Conservation (phyloP, 2,329 filamentous ascomycete genomes). For the Emmonsiellopsis sp. region DNA sequence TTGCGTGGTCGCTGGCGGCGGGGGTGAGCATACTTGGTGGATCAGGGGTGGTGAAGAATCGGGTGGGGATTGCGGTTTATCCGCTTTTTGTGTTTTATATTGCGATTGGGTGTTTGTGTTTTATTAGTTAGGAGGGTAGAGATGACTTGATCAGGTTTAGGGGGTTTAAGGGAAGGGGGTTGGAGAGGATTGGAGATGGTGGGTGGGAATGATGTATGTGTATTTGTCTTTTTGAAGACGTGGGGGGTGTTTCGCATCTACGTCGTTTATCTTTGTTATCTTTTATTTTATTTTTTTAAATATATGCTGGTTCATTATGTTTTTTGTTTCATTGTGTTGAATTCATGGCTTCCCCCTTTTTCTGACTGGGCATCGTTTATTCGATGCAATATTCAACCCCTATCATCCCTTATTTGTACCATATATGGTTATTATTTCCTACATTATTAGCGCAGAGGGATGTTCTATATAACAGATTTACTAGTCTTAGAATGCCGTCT, state of each 20-base stretch:
- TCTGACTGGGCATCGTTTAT: not conserved
- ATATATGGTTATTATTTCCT: not conserved
- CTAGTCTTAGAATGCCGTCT: too few species aligned
- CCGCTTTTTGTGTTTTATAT: constrained; percentile 94
- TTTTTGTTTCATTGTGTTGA: not conserved
- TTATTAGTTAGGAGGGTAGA: constrained; percentile 65
- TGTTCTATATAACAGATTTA: too few species aligned
- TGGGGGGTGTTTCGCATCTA: not conserved
- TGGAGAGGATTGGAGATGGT: not conserved
- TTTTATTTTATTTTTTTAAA: not conserved
- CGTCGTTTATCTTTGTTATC: not conserved
- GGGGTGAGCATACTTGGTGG: constrained; percentile 93
- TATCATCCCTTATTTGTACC: not conserved
- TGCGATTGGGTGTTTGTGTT: constrained; percentile 86
- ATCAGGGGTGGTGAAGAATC: constrained; percentile 89
- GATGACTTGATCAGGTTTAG: not conserved
- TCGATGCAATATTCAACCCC: too few species aligned
- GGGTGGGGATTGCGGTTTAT: constrained; percentile 88
- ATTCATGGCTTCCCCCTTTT: not conserved
- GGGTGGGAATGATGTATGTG: not conserved
- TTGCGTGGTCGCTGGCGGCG: constrained; percentile 88
- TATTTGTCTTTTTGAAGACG: not conserved
- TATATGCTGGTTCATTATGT: not conserved
- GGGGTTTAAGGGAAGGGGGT: not conserved
- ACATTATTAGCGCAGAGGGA: too few species aligned